Percentiles rank a stretch among this genome's conserved stretches.
phyloP scores from a whole-genome alignment of 1,284 basidiomycete species.

The Puccinia polysora region DNA sequence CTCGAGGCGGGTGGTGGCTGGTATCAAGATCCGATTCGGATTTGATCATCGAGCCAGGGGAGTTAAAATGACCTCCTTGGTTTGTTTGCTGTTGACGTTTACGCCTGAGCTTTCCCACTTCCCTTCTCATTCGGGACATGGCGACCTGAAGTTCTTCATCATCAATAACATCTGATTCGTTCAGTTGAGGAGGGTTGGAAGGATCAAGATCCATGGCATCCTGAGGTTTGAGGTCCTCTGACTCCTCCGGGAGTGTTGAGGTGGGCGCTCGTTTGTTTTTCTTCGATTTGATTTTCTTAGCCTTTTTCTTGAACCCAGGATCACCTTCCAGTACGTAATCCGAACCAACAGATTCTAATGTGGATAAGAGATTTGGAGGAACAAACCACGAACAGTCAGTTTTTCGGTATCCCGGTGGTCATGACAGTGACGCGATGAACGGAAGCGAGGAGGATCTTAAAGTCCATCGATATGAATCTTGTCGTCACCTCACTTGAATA shows the following conservation, averaged over 20 bases:
- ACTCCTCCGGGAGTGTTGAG: conserved; percentile 5
- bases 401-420: conserved; percentile 83
- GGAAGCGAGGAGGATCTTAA: conserved; percentile 76
- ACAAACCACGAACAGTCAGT: background rate
- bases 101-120: conserved; percentile 49
- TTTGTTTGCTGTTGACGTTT: conserved; percentile 58
- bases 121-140: conserved; percentile 75
- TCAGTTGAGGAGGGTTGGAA: conserved; percentile 44
- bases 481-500: conserved; percentile 68
- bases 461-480: background rate
- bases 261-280: conserved; percentile 26
- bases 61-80: conserved; percentile 60
- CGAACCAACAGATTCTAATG: conserved; percentile 23
- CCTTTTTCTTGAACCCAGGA: conserved; percentile 29
- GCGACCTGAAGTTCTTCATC: conserved; percentile 97
- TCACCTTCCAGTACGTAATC: conserved; percentile 42
- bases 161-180: conserved; percentile 85
- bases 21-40: conserved; percentile 8
- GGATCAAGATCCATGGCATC: conserved; percentile 37
- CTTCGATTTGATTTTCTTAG: conserved; percentile 18
- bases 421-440: conserved; percentile 92
- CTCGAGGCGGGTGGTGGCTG: too few species aligned
- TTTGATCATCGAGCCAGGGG: background rate
- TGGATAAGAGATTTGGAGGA: background rate
- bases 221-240: conserved; percentile 1